Evolutionary conservation across 2,329 filamentous ascomycete species (phyloP).

Genomic region (Pseudogymnoascus sp.): DNA sequence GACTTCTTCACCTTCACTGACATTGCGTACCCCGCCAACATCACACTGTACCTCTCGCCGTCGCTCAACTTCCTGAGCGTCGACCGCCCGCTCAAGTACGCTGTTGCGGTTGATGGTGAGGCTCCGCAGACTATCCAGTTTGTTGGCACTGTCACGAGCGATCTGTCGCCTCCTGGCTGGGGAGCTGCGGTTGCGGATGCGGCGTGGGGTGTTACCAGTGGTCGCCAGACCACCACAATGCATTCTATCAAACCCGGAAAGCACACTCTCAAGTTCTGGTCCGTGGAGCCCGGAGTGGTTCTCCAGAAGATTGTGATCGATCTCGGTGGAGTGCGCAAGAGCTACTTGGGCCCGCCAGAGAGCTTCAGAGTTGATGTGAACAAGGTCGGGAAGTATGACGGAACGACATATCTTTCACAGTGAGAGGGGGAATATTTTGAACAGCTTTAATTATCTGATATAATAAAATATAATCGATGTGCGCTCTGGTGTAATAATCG

Average conservation of each 20-base stretch:
- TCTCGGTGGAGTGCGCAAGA: conserved; percentile 35
- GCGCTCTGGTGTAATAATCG: not conserved
- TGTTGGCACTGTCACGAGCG: conserved; percentile 22
- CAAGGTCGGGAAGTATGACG: not conserved
- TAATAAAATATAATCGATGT: not conserved
- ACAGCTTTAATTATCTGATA: conserved; percentile 4
- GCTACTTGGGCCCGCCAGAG: conserved; percentile 38
- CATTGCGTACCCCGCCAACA: conserved; percentile 35
- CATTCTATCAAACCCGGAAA: conserved; percentile 20
- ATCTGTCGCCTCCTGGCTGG: conserved; percentile 19
- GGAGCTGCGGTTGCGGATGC: conserved; percentile 24
- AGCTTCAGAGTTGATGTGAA: conserved; percentile 26
- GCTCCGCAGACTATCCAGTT: conserved; percentile 33
- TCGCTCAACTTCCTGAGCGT: conserved; percentile 49
- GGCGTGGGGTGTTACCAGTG: conserved; percentile 24
- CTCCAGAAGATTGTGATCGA: conserved; percentile 38
- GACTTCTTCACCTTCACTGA: conserved; percentile 48
- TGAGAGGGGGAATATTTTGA: not conserved
- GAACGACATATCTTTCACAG: not conserved
- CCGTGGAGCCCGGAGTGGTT: conserved; percentile 32
- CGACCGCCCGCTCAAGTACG: conserved; percentile 45
- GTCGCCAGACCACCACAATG: conserved; percentile 22
- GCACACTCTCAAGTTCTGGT: conserved; percentile 34
- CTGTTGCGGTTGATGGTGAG: conserved; percentile 38
- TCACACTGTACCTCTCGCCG: conserved; percentile 48